These are phyloP conservation scores for Volutella citrinella DNA, from an alignment of 2,329 filamentous ascomycete species.

Conservation along the genomic window DNA sequence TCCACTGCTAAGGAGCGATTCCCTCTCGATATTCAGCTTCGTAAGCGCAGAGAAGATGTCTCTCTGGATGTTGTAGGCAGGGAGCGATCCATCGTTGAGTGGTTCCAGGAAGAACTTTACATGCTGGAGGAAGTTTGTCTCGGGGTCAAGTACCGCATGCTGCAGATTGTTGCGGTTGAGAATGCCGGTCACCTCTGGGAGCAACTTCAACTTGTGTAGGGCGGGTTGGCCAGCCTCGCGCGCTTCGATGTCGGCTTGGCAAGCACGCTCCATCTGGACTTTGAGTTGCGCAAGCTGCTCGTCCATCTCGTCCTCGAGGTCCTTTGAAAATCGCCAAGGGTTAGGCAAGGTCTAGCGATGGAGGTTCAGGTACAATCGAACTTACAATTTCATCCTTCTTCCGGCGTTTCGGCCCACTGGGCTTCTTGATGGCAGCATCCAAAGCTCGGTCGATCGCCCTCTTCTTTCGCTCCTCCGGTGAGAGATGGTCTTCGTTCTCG, in stretches of 20 bases:
- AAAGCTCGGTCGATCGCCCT: slow-evolving; percentile 83
- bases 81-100: slow-evolving; percentile 87
- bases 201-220: slow-evolving; percentile 87
- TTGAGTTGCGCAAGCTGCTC: slow-evolving; percentile 87
- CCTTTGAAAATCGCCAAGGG: slow-evolving; percentile 59
- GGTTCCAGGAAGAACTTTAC: slow-evolving; percentile 98
- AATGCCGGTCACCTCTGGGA: slow-evolving; percentile 84
- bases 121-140: slow-evolving; percentile 90
- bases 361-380: too few species aligned
- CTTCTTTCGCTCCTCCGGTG: slow-evolving; percentile 79
- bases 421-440: slow-evolving; percentile 83
- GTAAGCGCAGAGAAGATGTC: slow-evolving; percentile 82
- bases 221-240: slow-evolving; percentile 78
- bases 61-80: slow-evolving; percentile 95
- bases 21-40: slow-evolving; percentile 85
- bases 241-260: slow-evolving; percentile 79
- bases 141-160: slow-evolving; percentile 83
- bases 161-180: slow-evolving; percentile 87
- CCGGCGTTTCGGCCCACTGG: slow-evolving; percentile 60
- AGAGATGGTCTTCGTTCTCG: slow-evolving; percentile 74
- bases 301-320: slow-evolving; percentile 86
- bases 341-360: too few species aligned
- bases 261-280: slow-evolving; percentile 85
- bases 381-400: slow-evolving; percentile 87
- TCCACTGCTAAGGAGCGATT: slow-evolving; percentile 82